These are phyloP conservation scores for Arthrobotrys pseudoclavata DNA, from an alignment of 2,329 filamentous ascomycete species.

Conservation along the genomic window DNA sequence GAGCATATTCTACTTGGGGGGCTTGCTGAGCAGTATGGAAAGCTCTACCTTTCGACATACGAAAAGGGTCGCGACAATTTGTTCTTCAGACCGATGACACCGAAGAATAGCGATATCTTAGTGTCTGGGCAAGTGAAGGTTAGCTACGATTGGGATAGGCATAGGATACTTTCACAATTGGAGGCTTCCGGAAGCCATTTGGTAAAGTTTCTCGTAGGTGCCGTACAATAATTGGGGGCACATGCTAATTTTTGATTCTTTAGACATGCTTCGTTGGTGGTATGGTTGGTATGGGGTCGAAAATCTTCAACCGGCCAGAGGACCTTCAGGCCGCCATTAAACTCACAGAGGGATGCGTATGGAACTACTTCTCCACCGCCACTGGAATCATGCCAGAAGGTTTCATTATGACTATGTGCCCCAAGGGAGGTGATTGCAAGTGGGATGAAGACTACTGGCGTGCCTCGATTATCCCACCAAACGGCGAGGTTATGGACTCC, in stretches of 20 bases:
- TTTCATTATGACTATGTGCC: slow-evolving; percentile 70
- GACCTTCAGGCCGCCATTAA: slow-evolving; percentile 76
- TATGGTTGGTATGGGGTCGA: slow-evolving; percentile 77
- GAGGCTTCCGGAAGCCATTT: slow-evolving; percentile 60
- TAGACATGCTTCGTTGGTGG: slow-evolving; percentile 78
- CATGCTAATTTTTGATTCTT: slow-evolving; percentile 1
- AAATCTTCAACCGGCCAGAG: slow-evolving; percentile 72
- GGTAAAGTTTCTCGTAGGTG: slow-evolving; percentile 37
- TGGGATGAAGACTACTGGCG: slow-evolving; percentile 68
- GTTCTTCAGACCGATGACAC: slow-evolving; percentile 82
- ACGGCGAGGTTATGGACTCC: slow-evolving; percentile 30
- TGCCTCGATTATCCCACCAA: slow-evolving; percentile 19
- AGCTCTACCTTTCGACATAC: slow-evolving; percentile 78
- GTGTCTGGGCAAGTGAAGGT: slow-evolving; percentile 76
- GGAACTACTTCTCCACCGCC: slow-evolving; percentile 75
- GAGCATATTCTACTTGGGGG: slow-evolving; percentile 84
- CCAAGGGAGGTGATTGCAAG: slow-evolving; percentile 68
- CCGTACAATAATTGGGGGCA: background rate
- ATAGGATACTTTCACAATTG: slow-evolving; percentile 55
- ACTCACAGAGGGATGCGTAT: slow-evolving; percentile 78
- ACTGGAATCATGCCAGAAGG: slow-evolving; percentile 77
- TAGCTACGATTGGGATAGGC: slow-evolving; percentile 66
- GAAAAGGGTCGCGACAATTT: slow-evolving; percentile 79
- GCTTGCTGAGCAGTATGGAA: slow-evolving; percentile 76
- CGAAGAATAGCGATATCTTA: slow-evolving; percentile 77